These are phyloP conservation scores for Pleurotus citrinopileatus DNA, from an alignment of 768 basidiomycete species.

Conservation along the genomic window DNA sequence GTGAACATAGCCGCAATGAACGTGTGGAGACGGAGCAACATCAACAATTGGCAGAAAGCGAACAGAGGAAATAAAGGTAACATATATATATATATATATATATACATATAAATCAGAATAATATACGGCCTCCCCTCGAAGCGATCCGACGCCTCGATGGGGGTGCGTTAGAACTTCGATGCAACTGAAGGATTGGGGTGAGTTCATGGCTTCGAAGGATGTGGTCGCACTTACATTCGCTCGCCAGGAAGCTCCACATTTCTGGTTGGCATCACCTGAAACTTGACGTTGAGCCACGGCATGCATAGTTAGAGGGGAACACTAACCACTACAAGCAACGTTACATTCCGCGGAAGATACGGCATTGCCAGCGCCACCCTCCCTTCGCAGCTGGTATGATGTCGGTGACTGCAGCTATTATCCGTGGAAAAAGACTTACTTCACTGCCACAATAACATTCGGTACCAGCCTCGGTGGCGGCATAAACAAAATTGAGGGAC, in stretches of 20 bases:
- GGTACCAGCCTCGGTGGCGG: conserved; percentile 30
- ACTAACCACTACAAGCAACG: conserved; percentile 29
- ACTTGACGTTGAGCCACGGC: neutral
- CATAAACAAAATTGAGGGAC: conserved; percentile 25
- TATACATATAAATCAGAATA: no score
- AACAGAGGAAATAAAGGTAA: no score
- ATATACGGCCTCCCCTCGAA: no score
- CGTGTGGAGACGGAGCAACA: no score
- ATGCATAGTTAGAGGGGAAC: neutral
- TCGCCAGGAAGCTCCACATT: conserved; percentile 33
- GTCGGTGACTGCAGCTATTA: neutral
- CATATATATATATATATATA: no score
- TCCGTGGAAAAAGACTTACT: neutral
- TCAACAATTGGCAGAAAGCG: no score
- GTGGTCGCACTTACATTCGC: conserved; percentile 22
- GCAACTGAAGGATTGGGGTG: neutral
- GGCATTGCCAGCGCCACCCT: conserved; percentile 19
- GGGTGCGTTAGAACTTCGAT: no score
- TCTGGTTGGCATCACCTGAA: conserved; percentile 24
- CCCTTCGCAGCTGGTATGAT: conserved; percentile 15
- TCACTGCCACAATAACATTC: conserved; percentile 34
- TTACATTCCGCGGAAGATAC: conserved; percentile 22
- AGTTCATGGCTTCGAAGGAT: neutral
- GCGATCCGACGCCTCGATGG: no score
- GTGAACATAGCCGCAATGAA: no score